These are phyloP conservation scores for Xylaria sp. DNA, from an alignment of 2,329 filamentous ascomycete species.

Conservation along the genomic window DNA sequence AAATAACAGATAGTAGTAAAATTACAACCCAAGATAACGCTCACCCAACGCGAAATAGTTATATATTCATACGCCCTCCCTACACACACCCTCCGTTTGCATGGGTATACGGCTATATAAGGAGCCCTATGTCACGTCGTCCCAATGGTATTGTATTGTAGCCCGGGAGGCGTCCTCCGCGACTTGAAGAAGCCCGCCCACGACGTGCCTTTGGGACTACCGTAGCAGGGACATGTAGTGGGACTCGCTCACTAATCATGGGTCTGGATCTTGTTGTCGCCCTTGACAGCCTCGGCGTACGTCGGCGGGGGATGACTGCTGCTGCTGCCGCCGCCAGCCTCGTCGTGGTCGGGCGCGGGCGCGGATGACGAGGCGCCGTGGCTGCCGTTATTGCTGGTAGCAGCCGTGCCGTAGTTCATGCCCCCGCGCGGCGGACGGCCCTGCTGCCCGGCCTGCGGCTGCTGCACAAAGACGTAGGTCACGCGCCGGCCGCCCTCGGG, in stretches of 20 bases:
- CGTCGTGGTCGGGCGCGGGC: too few species aligned
- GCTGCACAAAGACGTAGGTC: conserved; percentile 76
- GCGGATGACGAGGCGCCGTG: conserved; percentile 31
- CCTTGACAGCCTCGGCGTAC: conserved; percentile 87
- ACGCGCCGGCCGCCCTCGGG: conserved; percentile 58
- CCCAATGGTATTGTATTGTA: too few species aligned
- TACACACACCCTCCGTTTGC: neutral
- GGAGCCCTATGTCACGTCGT: too few species aligned
- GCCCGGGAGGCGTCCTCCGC: neutral
- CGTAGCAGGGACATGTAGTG: too few species aligned
- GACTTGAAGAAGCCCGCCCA: conserved; percentile 4
- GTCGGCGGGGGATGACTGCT: conserved; percentile 68
- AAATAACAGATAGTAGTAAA: neutral
- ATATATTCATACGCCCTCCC: neutral
- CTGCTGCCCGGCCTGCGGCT: conserved; percentile 34
- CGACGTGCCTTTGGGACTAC: neutral
- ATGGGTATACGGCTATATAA: too few species aligned
- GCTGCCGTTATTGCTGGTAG: conserved; percentile 32
- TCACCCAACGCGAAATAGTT: too few species aligned
- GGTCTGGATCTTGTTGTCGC: conserved; percentile 87
- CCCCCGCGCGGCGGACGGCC: conserved; percentile 31
- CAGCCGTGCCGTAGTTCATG: conserved; percentile 50
- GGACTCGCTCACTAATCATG: conserved; percentile 59
- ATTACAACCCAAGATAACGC: neutral
- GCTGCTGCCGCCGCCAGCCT: conserved; percentile 47